phyloP scores from a whole-genome alignment of 2,329 filamentous ascomycete species.

The Fusarium coicis region DNA sequence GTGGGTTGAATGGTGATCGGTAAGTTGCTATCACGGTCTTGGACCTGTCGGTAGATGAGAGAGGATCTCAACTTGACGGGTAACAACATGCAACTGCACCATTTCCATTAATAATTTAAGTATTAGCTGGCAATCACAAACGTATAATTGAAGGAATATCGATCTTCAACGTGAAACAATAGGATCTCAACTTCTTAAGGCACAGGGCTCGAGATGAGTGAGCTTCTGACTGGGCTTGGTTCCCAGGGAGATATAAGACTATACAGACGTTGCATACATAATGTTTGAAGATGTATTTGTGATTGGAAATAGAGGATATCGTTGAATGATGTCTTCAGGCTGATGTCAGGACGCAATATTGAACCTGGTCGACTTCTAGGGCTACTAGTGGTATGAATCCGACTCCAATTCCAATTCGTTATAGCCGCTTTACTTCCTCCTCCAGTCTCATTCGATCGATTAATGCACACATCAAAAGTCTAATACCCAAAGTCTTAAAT shows the following conservation, averaged over 20 bases:
- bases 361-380: fast-evolving
- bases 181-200: not conserved
- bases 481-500: not conserved
- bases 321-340: not conserved
- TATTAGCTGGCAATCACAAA: fast-evolving
- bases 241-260: fast-evolving
- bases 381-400: no score
- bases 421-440: fast-evolving
- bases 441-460: no score
- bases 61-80: fast-evolving
- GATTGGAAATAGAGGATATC: fast-evolving
- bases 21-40: fast-evolving
- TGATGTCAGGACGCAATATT: not conserved
- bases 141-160: fast-evolving
- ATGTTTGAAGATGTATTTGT: no score
- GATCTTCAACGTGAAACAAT: fast-evolving
- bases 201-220: fast-evolving
- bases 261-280: fast-evolving
- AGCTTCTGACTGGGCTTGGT: fast-evolving
- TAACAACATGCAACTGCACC: fast-evolving
- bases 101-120: fast-evolving
- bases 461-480: not conserved
- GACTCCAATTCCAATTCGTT: fast-evolving
- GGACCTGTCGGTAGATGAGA: fast-evolving
- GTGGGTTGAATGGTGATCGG: fast-evolving